Conservation (phyloP, 1,284 basidiomycete genomes). For the Sporisorium graminicola region DNA sequence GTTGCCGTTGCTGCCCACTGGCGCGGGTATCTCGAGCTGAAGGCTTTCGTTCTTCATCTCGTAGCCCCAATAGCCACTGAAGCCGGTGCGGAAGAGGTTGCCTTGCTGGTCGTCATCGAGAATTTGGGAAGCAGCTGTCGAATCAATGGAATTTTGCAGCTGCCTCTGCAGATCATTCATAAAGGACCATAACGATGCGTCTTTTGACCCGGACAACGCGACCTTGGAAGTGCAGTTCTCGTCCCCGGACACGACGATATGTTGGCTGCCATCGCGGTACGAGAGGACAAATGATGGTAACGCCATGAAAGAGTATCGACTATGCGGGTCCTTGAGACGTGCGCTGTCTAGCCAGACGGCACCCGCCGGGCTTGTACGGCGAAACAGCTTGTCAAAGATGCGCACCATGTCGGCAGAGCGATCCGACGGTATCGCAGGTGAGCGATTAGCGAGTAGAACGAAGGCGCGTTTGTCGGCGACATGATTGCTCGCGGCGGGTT, state of each 20-base stretch:
- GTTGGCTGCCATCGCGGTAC: constrained; percentile 39
- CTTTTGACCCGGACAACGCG: not conserved
- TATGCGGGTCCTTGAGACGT: constrained; percentile 49
- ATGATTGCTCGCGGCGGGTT: not conserved
- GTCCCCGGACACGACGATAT: constrained; percentile 23
- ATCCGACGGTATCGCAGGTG: constrained; percentile 35
- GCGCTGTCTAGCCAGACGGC: constrained; percentile 73
- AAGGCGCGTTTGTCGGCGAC: not conserved
- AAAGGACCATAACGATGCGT: constrained; percentile 57
- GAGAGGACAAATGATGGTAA: constrained; percentile 58
- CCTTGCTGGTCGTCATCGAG: constrained; percentile 16
- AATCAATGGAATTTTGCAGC: constrained; percentile 27
- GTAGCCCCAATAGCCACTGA: constrained; percentile 74
- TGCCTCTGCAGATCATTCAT: constrained; percentile 55
- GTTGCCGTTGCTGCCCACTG: not conserved
- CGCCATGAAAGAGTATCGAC: constrained; percentile 64
- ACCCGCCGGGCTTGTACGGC: constrained; percentile 63
- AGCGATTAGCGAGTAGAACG: constrained; percentile 15
- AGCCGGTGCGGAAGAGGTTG: constrained; percentile 72
- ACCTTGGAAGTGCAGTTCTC: not conserved
- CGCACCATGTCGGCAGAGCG: constrained; percentile 48
- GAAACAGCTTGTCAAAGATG: constrained; percentile 71
- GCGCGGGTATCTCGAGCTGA: constrained; percentile 27
- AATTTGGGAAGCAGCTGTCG: not conserved
- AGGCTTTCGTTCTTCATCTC: constrained; percentile 74